phyloP scores from a whole-genome alignment of 345 rosid genomes.

The Citropsis articulata region DNA sequence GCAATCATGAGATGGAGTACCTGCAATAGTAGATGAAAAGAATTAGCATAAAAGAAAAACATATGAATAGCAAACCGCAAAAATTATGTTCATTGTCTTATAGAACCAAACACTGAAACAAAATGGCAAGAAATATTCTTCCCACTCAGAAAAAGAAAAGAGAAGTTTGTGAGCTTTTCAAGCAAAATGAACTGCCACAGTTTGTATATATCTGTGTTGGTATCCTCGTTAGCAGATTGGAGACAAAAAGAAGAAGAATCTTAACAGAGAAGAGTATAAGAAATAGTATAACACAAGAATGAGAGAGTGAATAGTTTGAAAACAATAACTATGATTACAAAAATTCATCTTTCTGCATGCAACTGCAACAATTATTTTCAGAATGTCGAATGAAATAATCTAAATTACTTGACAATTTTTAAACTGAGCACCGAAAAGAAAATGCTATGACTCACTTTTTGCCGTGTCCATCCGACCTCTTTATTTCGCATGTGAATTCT shows the following conservation, averaged over 20 bases:
- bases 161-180: background rate
- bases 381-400: background rate
- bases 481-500: conserved; percentile 54
- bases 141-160: background rate
- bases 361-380: background rate
- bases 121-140: background rate
- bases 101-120: background rate
- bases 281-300: background rate
- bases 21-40: conserved; percentile 15
- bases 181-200: background rate
- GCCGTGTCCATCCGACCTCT: conserved; percentile 65
- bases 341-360: background rate
- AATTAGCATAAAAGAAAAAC: background rate
- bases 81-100: background rate
- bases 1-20: conserved; percentile 45
- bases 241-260: background rate
- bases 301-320: background rate
- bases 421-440: background rate
- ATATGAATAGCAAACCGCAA: background rate
- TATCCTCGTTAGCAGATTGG: background rate
- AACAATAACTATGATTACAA: background rate
- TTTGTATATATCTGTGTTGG: background rate
- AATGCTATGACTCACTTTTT: conserved; percentile 43
- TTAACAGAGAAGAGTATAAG: background rate
- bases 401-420: background rate